These are phyloP conservation scores for Pichiaceae sp. DNA, from an alignment of 1,139 yeast genomes.

Conservation along the genomic window DNA sequence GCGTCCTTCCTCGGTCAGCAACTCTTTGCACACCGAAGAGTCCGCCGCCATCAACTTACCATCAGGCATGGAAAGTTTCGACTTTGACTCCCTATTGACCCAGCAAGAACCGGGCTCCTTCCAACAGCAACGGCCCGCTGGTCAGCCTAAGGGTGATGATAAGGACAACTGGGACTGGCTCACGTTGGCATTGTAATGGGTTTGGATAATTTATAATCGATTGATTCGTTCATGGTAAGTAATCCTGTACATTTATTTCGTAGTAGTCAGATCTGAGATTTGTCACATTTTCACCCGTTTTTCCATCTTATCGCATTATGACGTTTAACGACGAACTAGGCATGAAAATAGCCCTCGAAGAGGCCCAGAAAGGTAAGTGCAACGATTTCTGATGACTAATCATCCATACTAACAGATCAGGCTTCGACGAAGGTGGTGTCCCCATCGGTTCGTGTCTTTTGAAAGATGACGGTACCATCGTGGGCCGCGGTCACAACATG, in stretches of 20 bases:
- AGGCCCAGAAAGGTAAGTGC: conserved; percentile 52
- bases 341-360: conserved; percentile 61
- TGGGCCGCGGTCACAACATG: conserved; percentile 85
- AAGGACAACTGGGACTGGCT: conserved; percentile 24
- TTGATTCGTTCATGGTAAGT: no score
- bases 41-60: conserved; percentile 1
- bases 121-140: neutral
- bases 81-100: neutral
- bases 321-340: conserved; percentile 57
- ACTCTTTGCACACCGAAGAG: neutral
- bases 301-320: no score
- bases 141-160: neutral
- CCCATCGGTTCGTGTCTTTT: conserved; percentile 58
- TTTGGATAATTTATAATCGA: no score
- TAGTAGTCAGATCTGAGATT: neutral
- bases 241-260: no score
- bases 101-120: neutral
- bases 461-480: conserved; percentile 65
- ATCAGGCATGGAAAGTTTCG: conserved; percentile 1
- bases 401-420: neutral
- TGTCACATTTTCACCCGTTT: no score
- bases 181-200: conserved; percentile 19
- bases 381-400: neutral
- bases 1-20: no score
- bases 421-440: neutral